Evolutionary conservation across 2,329 filamentous ascomycete species (phyloP).

Genomic region (Cladophialophora immunda): DNA sequence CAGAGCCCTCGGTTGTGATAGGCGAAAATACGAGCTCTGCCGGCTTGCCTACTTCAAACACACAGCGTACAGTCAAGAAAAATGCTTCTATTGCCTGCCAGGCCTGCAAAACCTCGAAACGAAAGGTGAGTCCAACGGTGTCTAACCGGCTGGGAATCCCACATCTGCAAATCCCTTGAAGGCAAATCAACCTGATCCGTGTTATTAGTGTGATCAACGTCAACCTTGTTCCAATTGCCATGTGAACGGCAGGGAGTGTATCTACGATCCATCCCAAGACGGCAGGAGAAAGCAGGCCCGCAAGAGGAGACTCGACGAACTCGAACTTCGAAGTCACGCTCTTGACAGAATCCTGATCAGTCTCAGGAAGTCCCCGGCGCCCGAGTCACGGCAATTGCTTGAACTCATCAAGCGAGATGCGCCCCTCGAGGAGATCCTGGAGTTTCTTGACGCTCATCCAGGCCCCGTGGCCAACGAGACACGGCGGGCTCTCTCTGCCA

Average conservation of each 20-base stretch:
- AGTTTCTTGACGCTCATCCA: slow-evolving; percentile 35
- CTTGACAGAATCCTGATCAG: slow-evolving; percentile 45
- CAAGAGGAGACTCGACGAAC: slow-evolving; percentile 48
- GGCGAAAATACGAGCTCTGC: background rate
- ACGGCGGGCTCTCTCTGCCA: slow-evolving; percentile 22
- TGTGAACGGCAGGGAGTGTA: slow-evolving; percentile 44
- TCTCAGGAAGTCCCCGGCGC: slow-evolving; percentile 42
- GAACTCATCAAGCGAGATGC: slow-evolving; percentile 44
- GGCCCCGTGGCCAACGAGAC: slow-evolving; percentile 24
- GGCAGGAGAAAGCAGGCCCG: slow-evolving; percentile 49
- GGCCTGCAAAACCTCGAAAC: slow-evolving; percentile 28
- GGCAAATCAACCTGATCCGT: background rate
- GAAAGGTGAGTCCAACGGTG: slow-evolving; percentile 23
- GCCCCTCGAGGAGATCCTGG: slow-evolving; percentile 43
- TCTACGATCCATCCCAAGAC: slow-evolving; percentile 49
- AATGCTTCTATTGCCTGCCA: slow-evolving; percentile 29
- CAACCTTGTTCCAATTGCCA: slow-evolving; percentile 49
- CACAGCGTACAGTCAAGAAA: slow-evolving; percentile 11
- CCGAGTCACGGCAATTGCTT: slow-evolving; percentile 43
- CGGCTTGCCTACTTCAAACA: background rate
- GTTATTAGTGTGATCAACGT: slow-evolving; percentile 45
- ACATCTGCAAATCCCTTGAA: background rate
- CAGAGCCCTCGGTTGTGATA: background rate
- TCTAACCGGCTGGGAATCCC: background rate
- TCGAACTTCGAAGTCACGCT: slow-evolving; percentile 47